phyloP scores from a whole-genome alignment of 2,329 filamentous ascomycete species.

The Thyridium curvatum region DNA sequence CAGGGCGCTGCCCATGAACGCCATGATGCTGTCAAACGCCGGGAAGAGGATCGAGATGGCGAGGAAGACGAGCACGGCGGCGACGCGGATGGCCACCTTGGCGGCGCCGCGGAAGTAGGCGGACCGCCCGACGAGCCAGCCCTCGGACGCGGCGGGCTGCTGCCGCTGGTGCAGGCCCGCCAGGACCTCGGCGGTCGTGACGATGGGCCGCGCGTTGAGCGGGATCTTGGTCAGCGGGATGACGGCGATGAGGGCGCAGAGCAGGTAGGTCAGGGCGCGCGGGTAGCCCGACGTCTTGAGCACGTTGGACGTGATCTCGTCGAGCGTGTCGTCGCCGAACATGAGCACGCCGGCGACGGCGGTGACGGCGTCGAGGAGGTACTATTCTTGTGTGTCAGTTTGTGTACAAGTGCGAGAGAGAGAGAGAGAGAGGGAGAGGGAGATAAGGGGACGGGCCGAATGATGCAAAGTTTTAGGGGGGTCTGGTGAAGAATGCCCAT shows the following conservation, averaged over 20 bases:
- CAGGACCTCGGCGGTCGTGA: conserved; percentile 77
- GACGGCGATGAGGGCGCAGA: conserved; percentile 82
- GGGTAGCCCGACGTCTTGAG: conserved; percentile 71
- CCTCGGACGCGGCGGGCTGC: conserved; percentile 19
- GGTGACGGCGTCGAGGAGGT: conserved; percentile 73
- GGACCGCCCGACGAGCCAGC: conserved; percentile 46
- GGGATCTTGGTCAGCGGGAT: conserved; percentile 96
- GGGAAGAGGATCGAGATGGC: conserved; percentile 65
- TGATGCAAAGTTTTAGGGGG: too few species aligned
- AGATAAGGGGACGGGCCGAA: too few species aligned
- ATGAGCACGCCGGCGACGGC: conserved; percentile 83
- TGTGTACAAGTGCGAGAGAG: too few species aligned
- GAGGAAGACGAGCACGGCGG: conserved; percentile 66
- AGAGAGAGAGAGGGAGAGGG: too few species aligned
- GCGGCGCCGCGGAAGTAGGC: conserved; percentile 50
- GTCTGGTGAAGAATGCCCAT: too few species aligned
- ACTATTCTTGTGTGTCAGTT: too few species aligned
- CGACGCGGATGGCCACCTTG: conserved; percentile 57
- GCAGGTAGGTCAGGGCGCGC: conserved; percentile 62
- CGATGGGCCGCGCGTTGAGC: conserved; percentile 79
- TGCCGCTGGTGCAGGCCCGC: conserved; percentile 57
- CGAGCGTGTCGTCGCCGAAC: conserved; percentile 85
- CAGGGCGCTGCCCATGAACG: conserved; percentile 79
- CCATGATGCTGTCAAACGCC: conserved; percentile 84
- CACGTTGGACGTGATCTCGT: conserved; percentile 89